Percentiles rank a stretch among this genome's conserved stretches.
Conservation (phyloP, 495 filamentous ascomycete genomes). For the Neurospora sp. region DNA sequence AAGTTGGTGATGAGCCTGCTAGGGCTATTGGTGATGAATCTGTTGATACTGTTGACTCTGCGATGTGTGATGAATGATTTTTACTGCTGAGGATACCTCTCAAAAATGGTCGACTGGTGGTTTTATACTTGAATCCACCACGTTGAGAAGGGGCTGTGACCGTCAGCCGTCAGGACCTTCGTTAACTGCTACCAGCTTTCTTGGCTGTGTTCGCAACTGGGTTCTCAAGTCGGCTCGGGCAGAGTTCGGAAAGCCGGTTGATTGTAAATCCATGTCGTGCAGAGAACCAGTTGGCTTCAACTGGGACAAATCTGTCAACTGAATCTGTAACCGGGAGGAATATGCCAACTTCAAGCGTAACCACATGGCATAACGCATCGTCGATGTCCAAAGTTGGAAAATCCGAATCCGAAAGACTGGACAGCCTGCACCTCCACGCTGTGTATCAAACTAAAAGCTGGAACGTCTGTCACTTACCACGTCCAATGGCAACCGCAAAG, state of each 20-base stretch:
- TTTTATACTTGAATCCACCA: background rate
- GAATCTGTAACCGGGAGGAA: background rate
- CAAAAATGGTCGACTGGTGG: background rate
- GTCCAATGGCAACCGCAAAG: background rate
- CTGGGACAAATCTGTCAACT: background rate
- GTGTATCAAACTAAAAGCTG: background rate
- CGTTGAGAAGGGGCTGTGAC: background rate
- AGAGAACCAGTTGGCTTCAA: background rate
- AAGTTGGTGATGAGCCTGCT: background rate
- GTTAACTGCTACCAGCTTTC: background rate
- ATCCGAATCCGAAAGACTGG: background rate
- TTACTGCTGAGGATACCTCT: no score
- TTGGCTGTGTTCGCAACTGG: background rate
- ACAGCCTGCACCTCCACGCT: background rate
- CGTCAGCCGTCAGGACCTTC: background rate
- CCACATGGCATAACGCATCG: background rate
- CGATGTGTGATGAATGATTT: background rate
- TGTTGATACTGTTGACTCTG: background rate
- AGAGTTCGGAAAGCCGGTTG: background rate
- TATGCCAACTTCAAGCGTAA: background rate
- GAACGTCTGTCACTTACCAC: background rate
- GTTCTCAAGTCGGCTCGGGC: background rate
- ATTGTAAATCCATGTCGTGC: background rate
- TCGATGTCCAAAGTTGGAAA: background rate
- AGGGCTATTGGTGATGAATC: background rate